phyloP scores from a whole-genome alignment of 1,139 yeast species.

The Kurtzmaniella quercitrusa region DNA sequence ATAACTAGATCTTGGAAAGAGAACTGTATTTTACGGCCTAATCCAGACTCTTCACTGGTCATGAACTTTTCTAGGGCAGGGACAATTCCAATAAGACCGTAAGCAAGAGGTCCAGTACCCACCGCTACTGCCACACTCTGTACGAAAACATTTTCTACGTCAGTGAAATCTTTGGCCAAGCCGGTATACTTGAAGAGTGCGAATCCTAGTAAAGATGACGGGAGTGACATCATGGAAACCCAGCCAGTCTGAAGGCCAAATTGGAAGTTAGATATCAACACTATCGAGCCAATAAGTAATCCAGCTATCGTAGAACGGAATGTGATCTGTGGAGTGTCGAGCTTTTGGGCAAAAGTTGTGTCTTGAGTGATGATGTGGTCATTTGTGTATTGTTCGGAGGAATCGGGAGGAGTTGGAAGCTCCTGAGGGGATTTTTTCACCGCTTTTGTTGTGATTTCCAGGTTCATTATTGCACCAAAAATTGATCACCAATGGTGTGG shows the following conservation, averaged over 20 bases:
- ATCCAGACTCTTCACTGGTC: slow-evolving; percentile 73
- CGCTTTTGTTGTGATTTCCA: neutral
- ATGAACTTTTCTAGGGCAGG: slow-evolving; percentile 93
- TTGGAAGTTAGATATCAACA: slow-evolving; percentile 84
- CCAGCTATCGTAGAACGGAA: slow-evolving; percentile 71
- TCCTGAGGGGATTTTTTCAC: neutral
- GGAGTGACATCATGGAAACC: slow-evolving; percentile 99
- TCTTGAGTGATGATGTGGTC: neutral
- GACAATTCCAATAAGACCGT: slow-evolving; percentile 91
- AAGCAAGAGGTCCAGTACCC: slow-evolving; percentile 95
- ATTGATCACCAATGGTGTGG: no score
- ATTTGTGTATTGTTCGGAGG: neutral
- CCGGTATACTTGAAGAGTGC: slow-evolving; percentile 66
- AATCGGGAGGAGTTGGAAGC: neutral
- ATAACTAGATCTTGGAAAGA: slow-evolving; percentile 50
- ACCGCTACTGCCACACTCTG: slow-evolving; percentile 95
- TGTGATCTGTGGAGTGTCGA: slow-evolving; percentile 59
- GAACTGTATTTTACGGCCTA: slow-evolving; percentile 37
- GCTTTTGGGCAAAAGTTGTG: slow-evolving; percentile 18
- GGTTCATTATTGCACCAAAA: neutral
- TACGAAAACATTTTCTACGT: slow-evolving; percentile 87
- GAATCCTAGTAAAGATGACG: slow-evolving; percentile 85
- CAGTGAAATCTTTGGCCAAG: slow-evolving; percentile 56
- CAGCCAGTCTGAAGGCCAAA: slow-evolving; percentile 97
- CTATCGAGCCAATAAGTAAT: slow-evolving; percentile 71